Base-by-base conservation (phyloP, 2,329 filamentous ascomycete species). In the Hymenoscyphus salicellus region DNA sequence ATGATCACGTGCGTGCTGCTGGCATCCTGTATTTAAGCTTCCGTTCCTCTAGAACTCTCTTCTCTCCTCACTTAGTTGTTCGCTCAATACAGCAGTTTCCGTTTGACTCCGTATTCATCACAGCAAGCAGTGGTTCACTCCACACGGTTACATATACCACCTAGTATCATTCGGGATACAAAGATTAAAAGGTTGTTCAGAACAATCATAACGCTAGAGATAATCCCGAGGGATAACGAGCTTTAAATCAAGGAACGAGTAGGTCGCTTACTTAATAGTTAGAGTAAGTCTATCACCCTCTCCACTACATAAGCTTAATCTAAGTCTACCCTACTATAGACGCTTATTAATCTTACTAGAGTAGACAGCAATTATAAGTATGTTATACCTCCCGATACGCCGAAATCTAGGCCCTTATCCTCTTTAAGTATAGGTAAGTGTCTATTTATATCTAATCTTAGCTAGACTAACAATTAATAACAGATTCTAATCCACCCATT, bases 371-470 rank as follows among this genome's bases (percentile, higher is more conserved):
- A 49, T 49, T 2, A 49, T n/a, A 23, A 23, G 43, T 49, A 49
- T 49, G 7, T 23, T 23, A 49, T 7, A 49, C 43, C 43, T 49
- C 20, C 43, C 10, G 20, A 10, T 49, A 49, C 20, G 20, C 43
- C 20, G 20, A 23, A 49, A 49, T 49, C 5, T 5, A n/a, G 20
- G 43, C 43, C 23, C 20, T 23, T 7, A n/a, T 49, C 43, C n/a
- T 49, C 43, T 49, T 49, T n/a, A 23, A 49, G 17, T n/a, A 23
- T 49, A 20, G 10, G 43, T 49, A 49, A 49, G 43, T 49, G 43
- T 49, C 43, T n/a, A 20, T 49, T 43, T 49, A 43, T 43, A 49
- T 49, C 43, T 49, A n/a, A 49, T 49, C n/a, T 49, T 49, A 10
- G 43, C 43, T 49, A 23, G 43, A 7, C 43, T 49, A 49, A 49